These are phyloP conservation scores for Quercus parvula DNA, from an alignment of 306 rosid species.

Conservation along the genomic window DNA sequence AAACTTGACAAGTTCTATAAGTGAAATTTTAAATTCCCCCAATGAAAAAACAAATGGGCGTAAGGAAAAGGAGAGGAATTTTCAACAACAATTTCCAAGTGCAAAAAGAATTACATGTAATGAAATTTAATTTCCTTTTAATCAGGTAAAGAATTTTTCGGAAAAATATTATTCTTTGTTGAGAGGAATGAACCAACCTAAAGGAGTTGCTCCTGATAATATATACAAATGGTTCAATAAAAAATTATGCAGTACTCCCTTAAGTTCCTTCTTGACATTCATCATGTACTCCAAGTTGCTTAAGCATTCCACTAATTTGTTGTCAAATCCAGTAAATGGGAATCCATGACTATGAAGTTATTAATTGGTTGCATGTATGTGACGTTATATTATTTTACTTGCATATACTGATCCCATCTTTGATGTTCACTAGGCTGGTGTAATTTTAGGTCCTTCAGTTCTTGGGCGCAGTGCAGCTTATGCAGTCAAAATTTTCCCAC, in stretches of 20 bases:
- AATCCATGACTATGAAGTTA: background rate
- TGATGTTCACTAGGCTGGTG: conserved; percentile 48
- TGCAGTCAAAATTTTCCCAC: conserved; percentile 44
- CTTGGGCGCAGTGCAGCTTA: conserved; percentile 44
- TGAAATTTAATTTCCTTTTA: too few species aligned
- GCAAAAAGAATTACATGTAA: too few species aligned
- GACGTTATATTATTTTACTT: background rate
- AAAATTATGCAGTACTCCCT: background rate
- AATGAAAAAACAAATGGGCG: too few species aligned
- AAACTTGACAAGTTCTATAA: too few species aligned
- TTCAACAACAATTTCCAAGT: too few species aligned
- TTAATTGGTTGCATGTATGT: background rate
- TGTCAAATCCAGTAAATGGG: background rate
- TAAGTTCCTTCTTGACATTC: background rate
- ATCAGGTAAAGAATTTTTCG: too few species aligned
- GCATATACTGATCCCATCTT: conserved; percentile 3
- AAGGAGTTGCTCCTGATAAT: too few species aligned
- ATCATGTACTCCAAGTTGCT: background rate
- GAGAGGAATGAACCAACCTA: too few species aligned
- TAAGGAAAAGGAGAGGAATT: too few species aligned
- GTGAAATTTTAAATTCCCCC: too few species aligned
- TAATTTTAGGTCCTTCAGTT: conserved; percentile 64
- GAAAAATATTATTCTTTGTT: too few species aligned
- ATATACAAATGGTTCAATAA: background rate
- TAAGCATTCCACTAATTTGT: background rate